phyloP scores from a whole-genome alignment of 768 basidiomycete genomes.

The Coprinopsis sp. region DNA sequence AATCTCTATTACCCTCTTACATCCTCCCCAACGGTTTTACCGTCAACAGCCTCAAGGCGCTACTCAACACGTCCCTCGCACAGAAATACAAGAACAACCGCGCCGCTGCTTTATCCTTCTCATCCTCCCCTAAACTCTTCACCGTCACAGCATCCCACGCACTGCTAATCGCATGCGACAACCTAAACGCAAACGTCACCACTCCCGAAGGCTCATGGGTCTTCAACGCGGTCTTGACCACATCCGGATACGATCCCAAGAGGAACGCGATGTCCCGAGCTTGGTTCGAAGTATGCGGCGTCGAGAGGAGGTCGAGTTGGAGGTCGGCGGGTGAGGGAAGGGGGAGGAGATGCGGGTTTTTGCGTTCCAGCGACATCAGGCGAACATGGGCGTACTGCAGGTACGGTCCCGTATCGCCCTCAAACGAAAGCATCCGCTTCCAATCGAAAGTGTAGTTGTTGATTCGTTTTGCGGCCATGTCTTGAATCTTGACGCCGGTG shows the following conservation, averaged over 20 bases:
- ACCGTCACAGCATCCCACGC: constrained; percentile 92
- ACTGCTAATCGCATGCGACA: constrained; percentile 83
- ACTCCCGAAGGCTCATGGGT: constrained; percentile 87
- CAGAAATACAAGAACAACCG: constrained; percentile 85
- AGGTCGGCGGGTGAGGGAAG: constrained; percentile 66
- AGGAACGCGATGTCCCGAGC: constrained; percentile 81
- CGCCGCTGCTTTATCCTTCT: constrained; percentile 73
- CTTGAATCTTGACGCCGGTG: constrained; percentile 95
- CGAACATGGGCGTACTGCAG: constrained; percentile 95
- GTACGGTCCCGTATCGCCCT: constrained; percentile 93
- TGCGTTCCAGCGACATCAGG: constrained; percentile 80
- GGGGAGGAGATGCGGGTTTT: constrained; percentile 81
- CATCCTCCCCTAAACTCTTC: constrained; percentile 61
- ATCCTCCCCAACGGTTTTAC: constrained; percentile 90
- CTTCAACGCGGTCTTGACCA: constrained; percentile 80
- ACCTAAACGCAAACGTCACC: constrained; percentile 84
- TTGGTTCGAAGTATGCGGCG: constrained; percentile 42
- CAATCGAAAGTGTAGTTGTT: constrained; percentile 96
- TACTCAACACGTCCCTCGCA: constrained; percentile 85
- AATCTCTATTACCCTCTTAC: no score
- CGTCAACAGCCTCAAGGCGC: constrained; percentile 83
- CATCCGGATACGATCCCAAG: constrained; percentile 90
- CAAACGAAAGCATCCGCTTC: constrained; percentile 89
- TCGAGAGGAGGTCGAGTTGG: constrained; percentile 56
- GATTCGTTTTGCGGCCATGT: constrained; percentile 91